phyloP scores from a whole-genome alignment of 768 basidiomycete genomes.

The Lactifluus subvellereus region DNA sequence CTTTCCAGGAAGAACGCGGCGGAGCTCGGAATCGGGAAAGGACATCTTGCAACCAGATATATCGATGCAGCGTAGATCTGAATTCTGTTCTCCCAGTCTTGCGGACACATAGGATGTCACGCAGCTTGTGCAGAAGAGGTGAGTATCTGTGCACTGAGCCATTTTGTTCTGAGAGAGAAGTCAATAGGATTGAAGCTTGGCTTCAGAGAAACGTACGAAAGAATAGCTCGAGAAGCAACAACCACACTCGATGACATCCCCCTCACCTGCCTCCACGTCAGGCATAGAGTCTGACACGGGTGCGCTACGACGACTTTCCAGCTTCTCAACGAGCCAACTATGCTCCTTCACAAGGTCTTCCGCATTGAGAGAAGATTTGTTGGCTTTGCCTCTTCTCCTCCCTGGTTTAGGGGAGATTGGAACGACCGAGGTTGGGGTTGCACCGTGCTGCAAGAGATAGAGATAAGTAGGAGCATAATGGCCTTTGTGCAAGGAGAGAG shows the following conservation, averaged over 20 bases:
- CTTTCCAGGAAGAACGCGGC: constrained; percentile 59
- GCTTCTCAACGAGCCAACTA: constrained; percentile 38
- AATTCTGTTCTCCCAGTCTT: constrained; percentile 57
- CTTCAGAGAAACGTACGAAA: constrained; percentile 48
- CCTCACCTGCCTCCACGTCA: constrained; percentile 34
- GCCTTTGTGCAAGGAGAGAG: constrained; percentile 33
- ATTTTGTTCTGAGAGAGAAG: constrained; percentile 57
- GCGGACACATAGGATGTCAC: constrained; percentile 62
- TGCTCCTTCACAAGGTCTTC: constrained; percentile 28
- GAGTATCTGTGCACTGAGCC: constrained; percentile 85
- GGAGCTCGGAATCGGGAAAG: constrained; percentile 66
- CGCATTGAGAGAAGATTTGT: constrained; percentile 26
- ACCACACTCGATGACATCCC: constrained; percentile 74
- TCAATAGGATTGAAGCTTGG: neutral
- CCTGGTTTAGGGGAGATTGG: constrained; percentile 33
- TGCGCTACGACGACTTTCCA: constrained; percentile 15
- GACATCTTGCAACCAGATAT: constrained; percentile 61
- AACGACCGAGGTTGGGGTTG: constrained; percentile 30
- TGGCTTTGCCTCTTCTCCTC: constrained; percentile 30
- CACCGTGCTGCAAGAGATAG: constrained; percentile 39
- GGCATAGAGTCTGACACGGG: constrained; percentile 27
- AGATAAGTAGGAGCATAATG: constrained; percentile 68
- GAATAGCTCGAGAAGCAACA: constrained; percentile 76
- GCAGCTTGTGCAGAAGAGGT: constrained; percentile 78
- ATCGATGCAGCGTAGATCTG: constrained; percentile 75